Evolutionary conservation across 169 alveolate genomes (phyloP), one percentile per base, ranked within the genome.

Genomic region (Cyclospora cayetanensis): DNA sequence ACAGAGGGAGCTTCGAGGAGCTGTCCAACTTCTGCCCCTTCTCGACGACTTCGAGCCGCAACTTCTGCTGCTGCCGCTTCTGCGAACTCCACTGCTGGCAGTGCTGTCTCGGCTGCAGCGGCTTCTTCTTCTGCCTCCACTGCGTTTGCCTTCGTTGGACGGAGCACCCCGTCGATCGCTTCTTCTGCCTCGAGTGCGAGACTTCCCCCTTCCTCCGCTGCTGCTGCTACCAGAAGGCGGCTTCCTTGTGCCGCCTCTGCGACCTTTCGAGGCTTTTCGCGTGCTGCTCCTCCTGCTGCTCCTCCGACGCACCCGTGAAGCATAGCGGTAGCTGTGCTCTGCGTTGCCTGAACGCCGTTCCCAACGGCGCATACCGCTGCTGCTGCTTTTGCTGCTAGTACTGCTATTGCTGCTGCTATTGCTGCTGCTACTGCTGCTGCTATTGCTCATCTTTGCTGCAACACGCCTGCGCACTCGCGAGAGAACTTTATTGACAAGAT

Each of bases 391-490:
- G 43, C 34, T 70, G 83, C 83, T 53, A 70, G 34, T 35, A 35
- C 53, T 70, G 83, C 83, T 22, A 22, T 46, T 70, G 55, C 83
- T 70, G 55, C 1, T 53, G 1, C n/a, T 34, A 43, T 43, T 35
- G 55, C 35, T 68, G 22, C 46, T 70, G 83, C 55, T 39, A 53
- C 83, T 70, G 31, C 83, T 68, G 39, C 20, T 35, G 50, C 34
- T 70, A 53, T 34, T 70, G 83, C 34, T 39, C 43, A 70, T 34
- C 29, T 35, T 35, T 34, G 53, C 83, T 35, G 83, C 83, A 35
- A 70, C 83, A 43, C 50, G 83, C n/a, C 83, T 70, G 11, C 83
- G 83, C 29, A 70, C 83, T 4, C 83, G 83, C 34, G 83, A 70
- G 41, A 70, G 55, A 53, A 70, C 41, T 70, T 53, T 70, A 18